These are phyloP conservation scores for Nannizziopsis barbatae DNA, from an alignment of 2,329 filamentous ascomycete species.

Conservation along the genomic window DNA sequence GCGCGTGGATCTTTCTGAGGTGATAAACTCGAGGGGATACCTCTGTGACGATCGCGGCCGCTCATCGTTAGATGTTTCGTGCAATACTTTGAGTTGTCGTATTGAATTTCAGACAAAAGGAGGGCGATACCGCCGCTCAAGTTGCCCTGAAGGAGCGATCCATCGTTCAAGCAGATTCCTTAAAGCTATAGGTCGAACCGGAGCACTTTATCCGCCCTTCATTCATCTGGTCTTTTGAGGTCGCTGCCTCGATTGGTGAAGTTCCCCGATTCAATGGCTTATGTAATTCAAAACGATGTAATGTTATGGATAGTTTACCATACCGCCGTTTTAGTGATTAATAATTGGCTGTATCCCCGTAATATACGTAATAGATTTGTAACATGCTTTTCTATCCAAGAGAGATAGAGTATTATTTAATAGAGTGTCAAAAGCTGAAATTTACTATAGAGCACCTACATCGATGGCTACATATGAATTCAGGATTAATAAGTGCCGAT, in stretches of 20 bases:
- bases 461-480: no score
- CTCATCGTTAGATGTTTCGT: constrained; percentile 24
- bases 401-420: no score
- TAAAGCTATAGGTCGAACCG: neutral
- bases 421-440: no score
- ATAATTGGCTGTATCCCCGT: no score
- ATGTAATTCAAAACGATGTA: neutral
- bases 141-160: neutral
- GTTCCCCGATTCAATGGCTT: neutral
- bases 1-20: constrained; percentile 26
- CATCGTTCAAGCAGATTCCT: neutral
- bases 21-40: constrained; percentile 21
- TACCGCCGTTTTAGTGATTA: no score
- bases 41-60: constrained; percentile 28
- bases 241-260: neutral
- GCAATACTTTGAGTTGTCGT: neutral
- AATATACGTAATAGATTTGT: no score
- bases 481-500: no score
- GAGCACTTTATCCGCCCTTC: neutral
- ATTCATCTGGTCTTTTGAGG: constrained; percentile 3
- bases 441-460: no score
- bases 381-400: no score
- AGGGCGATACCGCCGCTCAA: no score
- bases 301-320: neutral
- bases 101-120: neutral